phyloP scores from a whole-genome alignment of 768 basidiomycete species.

The Termitomyces sp. region DNA sequence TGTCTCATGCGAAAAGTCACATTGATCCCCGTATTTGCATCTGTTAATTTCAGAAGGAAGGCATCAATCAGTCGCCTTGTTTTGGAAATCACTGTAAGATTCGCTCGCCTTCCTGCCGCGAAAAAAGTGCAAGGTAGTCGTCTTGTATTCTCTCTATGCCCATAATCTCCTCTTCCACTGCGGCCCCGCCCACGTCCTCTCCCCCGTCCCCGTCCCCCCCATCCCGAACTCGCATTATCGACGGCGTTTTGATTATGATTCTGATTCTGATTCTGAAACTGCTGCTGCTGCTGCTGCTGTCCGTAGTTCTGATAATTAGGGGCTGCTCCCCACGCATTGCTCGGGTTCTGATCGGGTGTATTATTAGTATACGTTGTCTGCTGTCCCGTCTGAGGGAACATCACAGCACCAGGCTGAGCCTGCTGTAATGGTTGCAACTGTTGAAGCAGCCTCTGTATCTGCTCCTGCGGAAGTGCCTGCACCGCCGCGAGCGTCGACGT shows the following conservation, averaged over 20 bases:
- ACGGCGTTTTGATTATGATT: too few relatives aligned
- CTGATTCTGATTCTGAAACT: constrained; percentile 37
- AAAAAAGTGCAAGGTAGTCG: constrained; percentile 83
- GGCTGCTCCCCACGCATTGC: constrained; percentile 2
- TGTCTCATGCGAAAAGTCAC: constrained; percentile 75
- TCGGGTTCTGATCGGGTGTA: constrained; percentile 13
- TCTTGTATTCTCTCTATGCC: constrained; percentile 79
- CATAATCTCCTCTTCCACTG: constrained; percentile 39
- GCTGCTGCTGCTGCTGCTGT: constrained; percentile 37
- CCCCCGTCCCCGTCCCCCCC: constrained; percentile 55
- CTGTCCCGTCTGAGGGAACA: constrained; percentile 4
- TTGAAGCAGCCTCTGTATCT: constrained; percentile 59
- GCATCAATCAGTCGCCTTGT: constrained; percentile 37
- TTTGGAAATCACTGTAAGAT: constrained; percentile 30
- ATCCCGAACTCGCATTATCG: constrained; percentile 32
- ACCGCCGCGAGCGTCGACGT: constrained; percentile 41
- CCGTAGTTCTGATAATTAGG: constrained; percentile 42
- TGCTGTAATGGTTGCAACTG: constrained; percentile 25
- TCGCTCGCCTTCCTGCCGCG: constrained; percentile 89
- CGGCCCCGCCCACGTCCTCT: constrained; percentile 51
- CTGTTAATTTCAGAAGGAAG: constrained; percentile 55
- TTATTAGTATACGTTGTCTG: constrained; percentile 9
- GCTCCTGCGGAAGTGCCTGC: constrained; percentile 50
- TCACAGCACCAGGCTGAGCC: constrained; percentile 15
- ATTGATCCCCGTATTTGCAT: constrained; percentile 87